A percentile compares a stretch with the other conserved stretches of the same genome.
Conservation (phyloP, 768 basidiomycete species). For the Mrakia gelida region DNA sequence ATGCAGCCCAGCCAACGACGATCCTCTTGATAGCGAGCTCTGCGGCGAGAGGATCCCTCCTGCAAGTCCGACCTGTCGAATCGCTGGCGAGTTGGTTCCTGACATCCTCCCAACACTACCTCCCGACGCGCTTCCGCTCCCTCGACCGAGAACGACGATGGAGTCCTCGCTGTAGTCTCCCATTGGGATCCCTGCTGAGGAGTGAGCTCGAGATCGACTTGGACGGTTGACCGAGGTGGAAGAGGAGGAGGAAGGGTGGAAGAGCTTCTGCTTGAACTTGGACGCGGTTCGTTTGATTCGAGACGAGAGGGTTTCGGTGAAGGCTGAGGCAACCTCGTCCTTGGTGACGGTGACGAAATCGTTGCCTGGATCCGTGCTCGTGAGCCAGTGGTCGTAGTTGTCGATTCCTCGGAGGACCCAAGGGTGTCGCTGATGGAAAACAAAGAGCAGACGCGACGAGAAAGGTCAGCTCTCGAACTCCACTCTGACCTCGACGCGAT, state of each 20-base stretch:
- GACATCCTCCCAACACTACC: not conserved
- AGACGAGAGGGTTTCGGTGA: conserved; percentile 41
- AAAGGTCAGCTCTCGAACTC: not conserved
- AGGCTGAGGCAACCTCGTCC: conserved; percentile 67
- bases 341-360: conserved; percentile 60
- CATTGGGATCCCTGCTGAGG: not conserved
- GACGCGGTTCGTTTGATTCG: conserved; percentile 41
- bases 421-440: conserved; percentile 39
- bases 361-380: conserved; percentile 55
- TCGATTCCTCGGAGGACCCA: conserved; percentile 69
- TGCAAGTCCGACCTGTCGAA: not conserved
- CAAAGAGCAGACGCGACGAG: not conserved
- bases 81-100: not conserved
- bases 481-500: not conserved
- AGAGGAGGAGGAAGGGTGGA: conserved; percentile 19
- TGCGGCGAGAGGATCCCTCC: not conserved
- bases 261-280: conserved; percentile 33
- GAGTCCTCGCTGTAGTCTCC: not conserved
- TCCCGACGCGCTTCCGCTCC: not conserved
- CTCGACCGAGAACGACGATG: too few relatives aligned
- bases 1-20: not conserved
- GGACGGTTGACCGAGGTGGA: not conserved
- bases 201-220: conserved; percentile 5
- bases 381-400: conserved; percentile 67
- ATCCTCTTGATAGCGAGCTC: not conserved